Conservation (phyloP, 2,329 filamentous ascomycete species). For the Ramichloridium luteum region DNA sequence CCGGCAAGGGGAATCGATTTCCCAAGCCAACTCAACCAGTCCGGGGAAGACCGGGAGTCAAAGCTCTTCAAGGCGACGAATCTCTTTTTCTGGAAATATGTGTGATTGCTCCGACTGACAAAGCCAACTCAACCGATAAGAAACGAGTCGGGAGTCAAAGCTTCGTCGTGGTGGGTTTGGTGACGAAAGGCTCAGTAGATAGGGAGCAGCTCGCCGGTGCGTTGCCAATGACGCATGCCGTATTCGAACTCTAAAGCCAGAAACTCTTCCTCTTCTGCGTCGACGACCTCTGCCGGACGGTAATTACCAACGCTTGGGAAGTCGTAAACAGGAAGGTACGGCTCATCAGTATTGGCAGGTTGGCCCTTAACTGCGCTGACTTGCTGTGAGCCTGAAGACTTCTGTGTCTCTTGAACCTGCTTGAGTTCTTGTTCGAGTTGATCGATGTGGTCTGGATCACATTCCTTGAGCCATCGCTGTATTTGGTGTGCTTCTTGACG, state of each 20-base stretch:
- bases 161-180: background rate
- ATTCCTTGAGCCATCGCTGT: background rate
- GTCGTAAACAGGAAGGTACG: background rate
- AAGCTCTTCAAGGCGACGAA: background rate
- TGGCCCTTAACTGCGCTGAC: background rate
- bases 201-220: background rate
- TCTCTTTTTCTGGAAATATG: background rate
- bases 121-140: background rate
- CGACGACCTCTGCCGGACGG: background rate
- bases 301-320: background rate
- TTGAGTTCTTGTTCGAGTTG: background rate
- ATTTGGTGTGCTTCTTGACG: background rate
- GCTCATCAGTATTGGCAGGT: too few relatives aligned
- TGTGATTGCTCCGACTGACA: background rate
- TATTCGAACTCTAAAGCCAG: background rate
- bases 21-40: background rate
- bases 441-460: background rate
- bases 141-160: background rate
- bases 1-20: too few relatives aligned
- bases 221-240: background rate
- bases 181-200: background rate
- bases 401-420: background rate
- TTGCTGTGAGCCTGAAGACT: background rate
- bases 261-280: background rate
- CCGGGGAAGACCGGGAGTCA: conserved; percentile 1